Evolutionary conservation across 2,329 filamentous ascomycete species (phyloP).

Genomic region (Macrophomina phaseolina): DNA sequence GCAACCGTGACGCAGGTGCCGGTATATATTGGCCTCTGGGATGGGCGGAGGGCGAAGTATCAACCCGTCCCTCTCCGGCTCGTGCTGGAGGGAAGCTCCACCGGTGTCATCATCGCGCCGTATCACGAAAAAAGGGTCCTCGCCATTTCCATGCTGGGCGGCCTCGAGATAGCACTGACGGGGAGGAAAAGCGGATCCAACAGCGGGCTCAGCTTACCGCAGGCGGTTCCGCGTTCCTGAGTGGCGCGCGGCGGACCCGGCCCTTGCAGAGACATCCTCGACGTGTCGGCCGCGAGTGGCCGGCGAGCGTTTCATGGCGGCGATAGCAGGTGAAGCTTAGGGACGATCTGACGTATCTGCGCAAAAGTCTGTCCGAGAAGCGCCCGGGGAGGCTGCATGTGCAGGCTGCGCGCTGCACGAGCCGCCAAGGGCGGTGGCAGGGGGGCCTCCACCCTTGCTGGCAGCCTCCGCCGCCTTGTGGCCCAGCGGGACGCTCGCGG

Average conservation of each 20-base stretch:
- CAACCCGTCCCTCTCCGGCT: constrained; percentile 27
- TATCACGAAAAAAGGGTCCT: constrained; percentile 28
- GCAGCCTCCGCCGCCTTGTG: constrained; percentile 10
- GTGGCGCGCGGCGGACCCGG: constrained; percentile 22
- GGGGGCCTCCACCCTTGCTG: not conserved
- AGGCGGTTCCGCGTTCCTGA: constrained; percentile 25
- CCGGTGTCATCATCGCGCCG: constrained; percentile 30
- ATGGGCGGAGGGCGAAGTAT: not conserved
- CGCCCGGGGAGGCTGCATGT: constrained; percentile 6
- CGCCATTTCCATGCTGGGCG: constrained; percentile 12
- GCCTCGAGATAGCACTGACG: constrained; percentile 25
- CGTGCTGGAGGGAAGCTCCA: constrained; percentile 27
- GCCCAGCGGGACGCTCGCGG: not conserved
- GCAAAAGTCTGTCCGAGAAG: constrained; percentile 23
- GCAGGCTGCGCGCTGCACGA: constrained; percentile 6
- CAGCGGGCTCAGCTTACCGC: constrained; percentile 24
- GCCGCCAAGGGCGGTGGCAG: constrained; percentile 23
- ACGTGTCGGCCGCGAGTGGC: constrained; percentile 22
- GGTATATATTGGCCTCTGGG: constrained; percentile 26
- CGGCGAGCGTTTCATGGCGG: constrained; percentile 26
- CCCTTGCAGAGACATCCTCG: constrained; percentile 24
- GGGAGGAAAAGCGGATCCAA: constrained; percentile 28
- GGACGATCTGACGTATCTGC: constrained; percentile 25
- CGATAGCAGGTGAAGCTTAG: constrained; percentile 27
- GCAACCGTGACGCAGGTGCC: constrained; percentile 12